Evolutionary conservation across 768 basidiomycete species (phyloP).

Genomic region (Russula virescens): DNA sequence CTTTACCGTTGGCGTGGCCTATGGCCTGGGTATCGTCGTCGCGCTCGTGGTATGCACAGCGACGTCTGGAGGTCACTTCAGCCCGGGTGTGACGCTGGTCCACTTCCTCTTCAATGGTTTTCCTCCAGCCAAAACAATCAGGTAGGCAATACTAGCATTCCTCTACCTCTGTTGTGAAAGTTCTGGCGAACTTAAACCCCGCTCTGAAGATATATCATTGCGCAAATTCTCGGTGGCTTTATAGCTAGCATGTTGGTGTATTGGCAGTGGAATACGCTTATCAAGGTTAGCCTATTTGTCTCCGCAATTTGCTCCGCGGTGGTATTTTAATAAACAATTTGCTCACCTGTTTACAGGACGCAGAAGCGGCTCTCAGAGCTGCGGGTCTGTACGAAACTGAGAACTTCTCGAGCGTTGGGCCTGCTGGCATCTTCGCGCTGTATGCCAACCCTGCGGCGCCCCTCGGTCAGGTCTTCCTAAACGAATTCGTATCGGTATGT

Average conservation of each 20-base stretch:
- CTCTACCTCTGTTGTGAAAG: neutral
- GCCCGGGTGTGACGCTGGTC: conserved; percentile 54
- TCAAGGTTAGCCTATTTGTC: conserved; percentile 18
- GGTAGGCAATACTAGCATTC: conserved; percentile 34
- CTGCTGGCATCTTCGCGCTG: conserved; percentile 37
- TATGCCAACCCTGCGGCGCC: conserved; percentile 32
- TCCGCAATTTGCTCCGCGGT: neutral
- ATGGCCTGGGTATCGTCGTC: conserved; percentile 36
- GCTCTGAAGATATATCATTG: conserved; percentile 28
- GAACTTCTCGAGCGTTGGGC: conserved; percentile 36
- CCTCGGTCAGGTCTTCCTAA: conserved; percentile 34
- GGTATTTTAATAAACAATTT: neutral
- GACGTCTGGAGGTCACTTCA: conserved; percentile 39
- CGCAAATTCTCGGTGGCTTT: conserved; percentile 34
- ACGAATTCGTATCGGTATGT: conserved; percentile 37
- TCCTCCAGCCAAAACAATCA: conserved; percentile 44
- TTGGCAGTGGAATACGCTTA: conserved; percentile 26
- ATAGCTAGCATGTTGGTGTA: conserved; percentile 30
- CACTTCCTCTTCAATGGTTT: conserved; percentile 49
- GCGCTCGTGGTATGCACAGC: conserved; percentile 33
- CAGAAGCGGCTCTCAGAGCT: conserved; percentile 30
- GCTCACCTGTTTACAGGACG: conserved; percentile 14
- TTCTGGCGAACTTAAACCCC: neutral
- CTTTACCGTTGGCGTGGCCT: conserved; percentile 34
- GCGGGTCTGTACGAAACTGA: conserved; percentile 28